Evolutionary conservation across 139 green algal species (phyloP).

Genomic region (Tetradesmus lagerheimii): DNA sequence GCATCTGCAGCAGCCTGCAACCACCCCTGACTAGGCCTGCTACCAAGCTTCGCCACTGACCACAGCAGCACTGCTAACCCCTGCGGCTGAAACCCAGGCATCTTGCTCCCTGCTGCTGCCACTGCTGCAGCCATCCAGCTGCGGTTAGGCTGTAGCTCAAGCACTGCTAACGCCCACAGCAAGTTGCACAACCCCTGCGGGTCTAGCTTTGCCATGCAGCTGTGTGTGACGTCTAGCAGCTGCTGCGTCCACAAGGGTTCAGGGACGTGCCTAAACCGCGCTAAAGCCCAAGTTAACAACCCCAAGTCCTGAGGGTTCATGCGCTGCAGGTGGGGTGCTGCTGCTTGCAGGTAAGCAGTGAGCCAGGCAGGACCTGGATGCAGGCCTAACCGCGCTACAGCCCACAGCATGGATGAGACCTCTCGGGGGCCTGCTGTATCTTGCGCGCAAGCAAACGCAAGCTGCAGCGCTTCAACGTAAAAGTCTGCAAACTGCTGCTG

Average conservation of each 20-base stretch:
- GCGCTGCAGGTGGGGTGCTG: not conserved
- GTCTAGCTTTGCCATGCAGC: not conserved
- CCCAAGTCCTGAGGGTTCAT: slow-evolving; percentile 28
- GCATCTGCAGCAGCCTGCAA: slow-evolving; percentile 14
- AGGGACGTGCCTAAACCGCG: slow-evolving; percentile 34
- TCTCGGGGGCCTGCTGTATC: slow-evolving; percentile 7
- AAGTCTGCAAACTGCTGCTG: slow-evolving; percentile 19
- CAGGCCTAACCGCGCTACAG: slow-evolving; percentile 43
- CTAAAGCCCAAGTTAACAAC: slow-evolving; percentile 20
- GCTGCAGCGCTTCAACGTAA: slow-evolving; percentile 2
- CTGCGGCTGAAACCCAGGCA: slow-evolving; percentile 18
- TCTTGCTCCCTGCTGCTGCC: not conserved
- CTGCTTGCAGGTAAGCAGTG: slow-evolving; percentile 41
- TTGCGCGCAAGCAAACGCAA: not conserved
- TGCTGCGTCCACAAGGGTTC: not conserved
- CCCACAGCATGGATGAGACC: slow-evolving; percentile 51
- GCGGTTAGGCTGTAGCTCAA: not conserved
- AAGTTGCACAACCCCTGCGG: slow-evolving; percentile 12
- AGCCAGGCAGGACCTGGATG: slow-evolving; percentile 44
- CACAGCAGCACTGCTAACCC: slow-evolving; percentile 13
- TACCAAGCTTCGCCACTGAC: not conserved
- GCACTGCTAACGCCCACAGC: slow-evolving; percentile 34
- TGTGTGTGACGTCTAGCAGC: not conserved
- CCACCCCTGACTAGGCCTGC: not conserved
- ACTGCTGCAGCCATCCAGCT: slow-evolving; percentile 24